Percentiles rank a stretch among this genome's conserved stretches.
These are phyloP conservation scores for Pythium phragmiticola DNA, from an alignment of 352 stramenopile species.

Conservation along the genomic window DNA sequence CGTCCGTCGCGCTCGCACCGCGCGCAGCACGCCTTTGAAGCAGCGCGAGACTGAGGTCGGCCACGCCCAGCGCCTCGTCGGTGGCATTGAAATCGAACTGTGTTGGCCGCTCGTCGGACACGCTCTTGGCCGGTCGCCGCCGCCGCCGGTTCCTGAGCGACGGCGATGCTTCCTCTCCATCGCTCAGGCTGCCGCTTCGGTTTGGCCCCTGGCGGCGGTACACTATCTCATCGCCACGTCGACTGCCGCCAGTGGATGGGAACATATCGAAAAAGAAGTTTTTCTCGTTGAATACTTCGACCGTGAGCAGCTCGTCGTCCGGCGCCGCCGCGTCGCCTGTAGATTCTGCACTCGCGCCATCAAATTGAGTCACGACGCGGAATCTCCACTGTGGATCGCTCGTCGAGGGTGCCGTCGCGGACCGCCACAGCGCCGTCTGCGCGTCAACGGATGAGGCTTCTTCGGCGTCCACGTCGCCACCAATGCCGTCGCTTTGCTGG, in stretches of 20 bases:
- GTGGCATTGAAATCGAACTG: constrained; percentile 2
- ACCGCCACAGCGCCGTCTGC: constrained; percentile 25
- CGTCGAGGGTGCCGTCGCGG: constrained; percentile 33
- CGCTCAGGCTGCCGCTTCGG: constrained; percentile 2
- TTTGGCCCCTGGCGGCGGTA: neutral
- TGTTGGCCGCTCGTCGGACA: neutral
- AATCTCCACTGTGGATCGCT: constrained; percentile 44
- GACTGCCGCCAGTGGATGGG: constrained; percentile 26
- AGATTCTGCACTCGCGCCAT: constrained; percentile 3
- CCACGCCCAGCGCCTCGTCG: constrained; percentile 53
- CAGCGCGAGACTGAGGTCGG: constrained; percentile 47
- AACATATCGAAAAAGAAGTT: constrained; percentile 90
- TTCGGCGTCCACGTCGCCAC: neutral
- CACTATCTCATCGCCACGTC: neutral
- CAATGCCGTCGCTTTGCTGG: neutral
- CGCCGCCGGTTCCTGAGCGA: constrained; percentile 3
- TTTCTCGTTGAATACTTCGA: constrained; percentile 71
- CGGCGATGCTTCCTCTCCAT: neutral
- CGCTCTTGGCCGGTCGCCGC: neutral
- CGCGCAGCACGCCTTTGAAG: constrained; percentile 33
- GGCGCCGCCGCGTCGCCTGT: constrained; percentile 9
- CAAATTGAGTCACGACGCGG: constrained; percentile 27
- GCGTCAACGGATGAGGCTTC: neutral
- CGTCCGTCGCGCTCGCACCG: constrained; percentile 40
- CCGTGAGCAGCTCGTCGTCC: constrained; percentile 18